These are phyloP conservation scores for Globisporangium irregulare DNA, from an alignment of 352 stramenopile species.

Conservation along the genomic window DNA sequence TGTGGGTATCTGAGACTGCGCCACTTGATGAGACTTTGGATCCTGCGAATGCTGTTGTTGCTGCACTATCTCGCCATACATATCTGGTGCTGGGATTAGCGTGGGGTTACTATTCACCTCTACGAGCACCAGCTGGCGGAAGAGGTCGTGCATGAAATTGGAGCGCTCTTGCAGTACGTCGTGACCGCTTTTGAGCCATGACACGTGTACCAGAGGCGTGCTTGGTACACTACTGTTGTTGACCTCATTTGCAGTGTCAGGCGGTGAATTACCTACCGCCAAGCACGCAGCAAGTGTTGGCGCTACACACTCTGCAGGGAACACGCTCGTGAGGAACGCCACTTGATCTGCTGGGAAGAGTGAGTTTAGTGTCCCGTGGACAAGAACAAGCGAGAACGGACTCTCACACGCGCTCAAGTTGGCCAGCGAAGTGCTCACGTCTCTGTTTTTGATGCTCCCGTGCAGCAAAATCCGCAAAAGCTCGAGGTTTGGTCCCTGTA, in stretches of 20 bases:
- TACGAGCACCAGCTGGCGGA: slow-evolving; percentile 36
- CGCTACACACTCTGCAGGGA: slow-evolving; percentile 14
- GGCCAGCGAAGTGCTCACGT: slow-evolving; percentile 20
- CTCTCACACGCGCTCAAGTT: slow-evolving; percentile 29
- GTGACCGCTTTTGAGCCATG: slow-evolving; percentile 78
- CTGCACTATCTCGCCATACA: not conserved
- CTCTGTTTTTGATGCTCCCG: slow-evolving; percentile 42
- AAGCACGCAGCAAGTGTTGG: slow-evolving; percentile 15
- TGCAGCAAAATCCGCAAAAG: slow-evolving; percentile 40
- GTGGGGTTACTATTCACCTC: not conserved
- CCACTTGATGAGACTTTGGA: too few relatives aligned
- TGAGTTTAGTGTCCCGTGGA: slow-evolving; percentile 59
- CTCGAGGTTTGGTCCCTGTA: slow-evolving; percentile 29
- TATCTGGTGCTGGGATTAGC: not conserved
- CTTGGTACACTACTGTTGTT: not conserved
- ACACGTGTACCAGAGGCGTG: slow-evolving; percentile 33
- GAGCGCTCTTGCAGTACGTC: slow-evolving; percentile 65
- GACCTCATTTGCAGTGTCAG: slow-evolving; percentile 6
- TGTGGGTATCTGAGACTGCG: too few relatives aligned
- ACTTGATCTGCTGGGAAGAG: slow-evolving; percentile 39
- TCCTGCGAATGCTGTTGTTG: not conserved
- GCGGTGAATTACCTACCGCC: not conserved
- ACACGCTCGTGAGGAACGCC: slow-evolving; percentile 18
- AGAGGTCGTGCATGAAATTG: slow-evolving; percentile 50
- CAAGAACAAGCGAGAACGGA: slow-evolving; percentile 48